These are phyloP conservation scores for Tuber indicum DNA, from an alignment of 495 filamentous ascomycete species.

Conservation along the genomic window DNA sequence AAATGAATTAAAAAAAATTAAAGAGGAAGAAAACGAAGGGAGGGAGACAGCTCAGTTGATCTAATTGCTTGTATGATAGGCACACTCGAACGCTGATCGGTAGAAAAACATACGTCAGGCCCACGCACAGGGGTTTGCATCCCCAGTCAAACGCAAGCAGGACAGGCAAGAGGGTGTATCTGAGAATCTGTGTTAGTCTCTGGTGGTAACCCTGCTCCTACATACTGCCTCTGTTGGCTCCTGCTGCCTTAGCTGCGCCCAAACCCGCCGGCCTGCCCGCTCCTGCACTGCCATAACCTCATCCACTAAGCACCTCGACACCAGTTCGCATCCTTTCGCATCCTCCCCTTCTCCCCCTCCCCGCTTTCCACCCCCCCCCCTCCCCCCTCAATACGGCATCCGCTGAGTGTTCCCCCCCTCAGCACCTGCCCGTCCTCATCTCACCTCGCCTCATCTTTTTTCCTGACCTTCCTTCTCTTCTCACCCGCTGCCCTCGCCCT, in stretches of 20 bases:
- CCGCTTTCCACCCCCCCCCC: no score
- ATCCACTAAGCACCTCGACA: neutral
- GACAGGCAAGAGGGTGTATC: neutral
- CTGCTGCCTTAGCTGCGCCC: neutral
- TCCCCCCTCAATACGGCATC: neutral
- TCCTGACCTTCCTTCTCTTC: neutral
- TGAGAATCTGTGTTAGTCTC: neutral
- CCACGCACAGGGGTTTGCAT: neutral
- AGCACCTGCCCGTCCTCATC: neutral
- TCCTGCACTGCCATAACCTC: conserved; percentile 1
- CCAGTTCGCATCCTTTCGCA: neutral
- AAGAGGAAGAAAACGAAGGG: neutral
- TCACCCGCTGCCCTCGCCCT: no score
- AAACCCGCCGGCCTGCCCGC: conserved; percentile 2
- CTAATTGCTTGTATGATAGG: neutral
- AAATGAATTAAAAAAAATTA: neutral
- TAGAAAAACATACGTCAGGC: conserved; percentile 2
- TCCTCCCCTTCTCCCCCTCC: neutral
- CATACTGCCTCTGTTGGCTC: neutral
- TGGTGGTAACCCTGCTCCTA: neutral
- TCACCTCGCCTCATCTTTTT: neutral
- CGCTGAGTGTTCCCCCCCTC: neutral
- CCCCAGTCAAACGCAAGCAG: neutral
- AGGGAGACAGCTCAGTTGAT: neutral
- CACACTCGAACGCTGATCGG: neutral